Conservation (phyloP, 768 basidiomycete genomes). For the Lactarius sanguifluus region DNA sequence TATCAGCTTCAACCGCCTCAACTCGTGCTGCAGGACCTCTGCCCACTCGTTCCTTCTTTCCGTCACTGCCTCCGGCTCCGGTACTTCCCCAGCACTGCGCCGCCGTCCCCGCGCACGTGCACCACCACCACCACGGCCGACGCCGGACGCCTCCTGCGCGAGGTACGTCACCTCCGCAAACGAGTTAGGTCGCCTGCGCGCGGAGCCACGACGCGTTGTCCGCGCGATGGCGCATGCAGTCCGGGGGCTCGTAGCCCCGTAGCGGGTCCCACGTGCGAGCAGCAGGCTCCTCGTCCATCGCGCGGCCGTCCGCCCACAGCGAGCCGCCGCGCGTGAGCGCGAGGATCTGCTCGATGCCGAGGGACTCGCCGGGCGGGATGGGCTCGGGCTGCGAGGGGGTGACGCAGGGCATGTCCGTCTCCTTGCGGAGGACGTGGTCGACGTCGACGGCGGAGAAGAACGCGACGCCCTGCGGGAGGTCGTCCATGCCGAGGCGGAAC, state of each 20-base stretch:
- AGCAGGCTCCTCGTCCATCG: conserved; percentile 44
- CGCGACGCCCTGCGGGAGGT: conserved; percentile 91
- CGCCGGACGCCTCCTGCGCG: conserved; percentile 52
- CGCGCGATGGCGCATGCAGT: conserved; percentile 68
- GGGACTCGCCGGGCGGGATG: conserved; percentile 84
- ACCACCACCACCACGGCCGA: conserved; percentile 36
- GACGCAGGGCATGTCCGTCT: conserved; percentile 93
- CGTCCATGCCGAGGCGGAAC: conserved; percentile 91
- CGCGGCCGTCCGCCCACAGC: conserved; percentile 55
- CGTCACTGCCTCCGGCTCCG: background rate
- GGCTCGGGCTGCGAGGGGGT: conserved; percentile 87
- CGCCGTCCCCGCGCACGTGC: conserved; percentile 27
- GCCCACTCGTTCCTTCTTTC: conserved; percentile 19
- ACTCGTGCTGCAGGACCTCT: conserved; percentile 19
- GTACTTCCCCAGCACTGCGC: background rate
- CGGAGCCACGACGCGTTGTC: conserved; percentile 62
- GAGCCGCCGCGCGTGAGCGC: conserved; percentile 69
- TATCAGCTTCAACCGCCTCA: conserved; percentile 7
- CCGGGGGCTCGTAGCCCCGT: conserved; percentile 53
- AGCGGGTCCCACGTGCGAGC: conserved; percentile 28
- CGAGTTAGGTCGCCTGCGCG: conserved; percentile 74
- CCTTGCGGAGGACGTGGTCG: conserved; percentile 88
- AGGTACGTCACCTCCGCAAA: conserved; percentile 70
- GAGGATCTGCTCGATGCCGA: conserved; percentile 68
- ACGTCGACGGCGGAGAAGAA: conserved; percentile 98